Evolutionary conservation across 306 rosid species (phyloP), one percentile per base, ranked within the genome.

Genomic region (Acacia acuminata): DNA sequence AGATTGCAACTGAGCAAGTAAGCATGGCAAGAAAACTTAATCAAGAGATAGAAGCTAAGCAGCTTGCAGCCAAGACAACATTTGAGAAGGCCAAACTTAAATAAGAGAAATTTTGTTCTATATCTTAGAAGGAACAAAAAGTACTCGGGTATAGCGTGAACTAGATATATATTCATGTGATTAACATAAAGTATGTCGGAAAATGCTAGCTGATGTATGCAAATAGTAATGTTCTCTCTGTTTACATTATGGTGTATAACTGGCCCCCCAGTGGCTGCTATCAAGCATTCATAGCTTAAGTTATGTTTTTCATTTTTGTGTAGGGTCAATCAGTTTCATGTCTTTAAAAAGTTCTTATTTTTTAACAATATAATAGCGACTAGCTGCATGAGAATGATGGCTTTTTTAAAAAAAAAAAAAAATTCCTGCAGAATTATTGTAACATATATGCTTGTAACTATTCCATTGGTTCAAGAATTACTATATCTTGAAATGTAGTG

Each of bases 21-120:
- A 47, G 66, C 67, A 14, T 2, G 2, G 58, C 86, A n/a, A 75
- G 71, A 34, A 43, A 71, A 63, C 76, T 34, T 6, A 22, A 8
- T 25, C 58, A 12, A 19, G 82, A 78, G 48, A 84, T 45, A 73
- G 24, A 71, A 3, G 45, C 17, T 43, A 75, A 71, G 67, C 60
- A 71, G 71, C 19, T 64, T 76, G 82, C 82, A 47, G 86, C 83
- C 9, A 72, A 16, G 72, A 27, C 64, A 44, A 65, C 84, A 4
- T 12, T 87, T 24, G 71, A 76, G 34, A 84, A 55, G n/a, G 86
- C 78, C 4, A 87, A 81, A 75, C 79, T 24, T 50, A 79, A 45
- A 61, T 20, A 84, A 16, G 81, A 43, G 36, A 79, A 79, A 4
- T 83, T 30, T 22, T 63, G 20, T 42, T 8, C 13, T 48, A 53